phyloP scores from a whole-genome alignment of 2,329 filamentous ascomycete species.

The Cephalotrichum gorgonifer region DNA sequence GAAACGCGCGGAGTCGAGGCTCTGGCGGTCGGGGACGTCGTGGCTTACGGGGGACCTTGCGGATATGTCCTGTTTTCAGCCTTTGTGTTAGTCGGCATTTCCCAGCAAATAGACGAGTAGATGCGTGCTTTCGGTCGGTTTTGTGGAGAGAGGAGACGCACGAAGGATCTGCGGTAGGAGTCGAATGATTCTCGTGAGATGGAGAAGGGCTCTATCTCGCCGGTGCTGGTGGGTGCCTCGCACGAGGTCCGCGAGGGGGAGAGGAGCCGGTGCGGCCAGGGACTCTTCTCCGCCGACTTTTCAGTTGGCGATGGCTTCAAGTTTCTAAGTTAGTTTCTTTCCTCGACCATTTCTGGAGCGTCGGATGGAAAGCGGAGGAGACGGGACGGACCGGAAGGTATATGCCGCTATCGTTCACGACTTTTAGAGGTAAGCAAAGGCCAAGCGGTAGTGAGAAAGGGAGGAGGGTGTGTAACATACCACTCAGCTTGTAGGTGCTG shows the following conservation, averaged over 20 bases:
- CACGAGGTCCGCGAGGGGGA: constrained; percentile 38
- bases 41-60: constrained; percentile 63
- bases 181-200: constrained; percentile 97
- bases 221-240: constrained; percentile 50
- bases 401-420: constrained; percentile 91
- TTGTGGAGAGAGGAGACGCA: constrained; percentile 34
- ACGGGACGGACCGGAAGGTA: constrained; percentile 80
- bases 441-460: background rate
- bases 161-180: constrained; percentile 90
- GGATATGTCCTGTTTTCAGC: constrained; percentile 63
- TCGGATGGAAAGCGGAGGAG: too few species aligned
- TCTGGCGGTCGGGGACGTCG: constrained; percentile 59
- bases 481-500: constrained; percentile 71
- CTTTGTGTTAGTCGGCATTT: background rate
- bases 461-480: constrained; percentile 35
- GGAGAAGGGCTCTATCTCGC: constrained; percentile 84
- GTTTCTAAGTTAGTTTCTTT: background rate
- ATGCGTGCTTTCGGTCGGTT: background rate
- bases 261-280: constrained; percentile 50
- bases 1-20: constrained; percentile 65
- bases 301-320: constrained; percentile 75
- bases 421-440: constrained; percentile 32
- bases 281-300: constrained; percentile 53
- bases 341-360: background rate
- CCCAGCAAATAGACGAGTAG: background rate